Evolutionary conservation across 106 monocot species (phyloP).

Genomic region (Dendrobium nobile): DNA sequence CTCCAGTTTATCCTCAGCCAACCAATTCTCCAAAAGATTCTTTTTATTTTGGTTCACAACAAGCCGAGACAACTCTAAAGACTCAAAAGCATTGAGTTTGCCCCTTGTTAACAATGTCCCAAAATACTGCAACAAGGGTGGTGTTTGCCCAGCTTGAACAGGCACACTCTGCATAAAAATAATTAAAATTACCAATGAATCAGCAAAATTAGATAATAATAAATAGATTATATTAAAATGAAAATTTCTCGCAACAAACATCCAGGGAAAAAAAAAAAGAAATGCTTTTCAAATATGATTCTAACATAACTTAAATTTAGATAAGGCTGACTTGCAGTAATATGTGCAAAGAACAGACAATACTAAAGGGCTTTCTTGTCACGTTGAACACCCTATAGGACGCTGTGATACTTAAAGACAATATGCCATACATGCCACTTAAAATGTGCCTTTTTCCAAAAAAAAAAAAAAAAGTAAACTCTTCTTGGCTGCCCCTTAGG

Average conservation of each 20-base stretch:
- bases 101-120: slow-evolving; percentile 92
- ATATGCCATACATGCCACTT: background rate
- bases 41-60: slow-evolving; percentile 99
- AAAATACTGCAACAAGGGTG: slow-evolving; percentile 92
- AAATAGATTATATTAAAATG: background rate
- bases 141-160: slow-evolving; percentile 93
- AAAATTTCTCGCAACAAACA: background rate
- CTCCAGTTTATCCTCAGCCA: slow-evolving; percentile 98
- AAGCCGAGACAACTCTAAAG: slow-evolving; percentile 91
- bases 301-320: background rate
- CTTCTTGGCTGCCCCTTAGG: background rate
- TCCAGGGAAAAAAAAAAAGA: background rate
- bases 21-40: slow-evolving; percentile 95
- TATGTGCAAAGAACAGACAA: background rate
- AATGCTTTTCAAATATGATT: background rate
- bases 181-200: background rate
- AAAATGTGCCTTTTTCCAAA: background rate
- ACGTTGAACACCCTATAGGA: background rate
- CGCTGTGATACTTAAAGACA: background rate
- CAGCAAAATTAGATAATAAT: background rate
- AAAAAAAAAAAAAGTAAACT: background rate
- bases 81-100: slow-evolving; percentile 92
- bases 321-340: background rate
- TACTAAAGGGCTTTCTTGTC: background rate
- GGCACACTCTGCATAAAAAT: slow-evolving; percentile 77